Base-by-base conservation (phyloP, 2,329 filamentous ascomycete genomes). In the Fusarium gaditjirri region DNA sequence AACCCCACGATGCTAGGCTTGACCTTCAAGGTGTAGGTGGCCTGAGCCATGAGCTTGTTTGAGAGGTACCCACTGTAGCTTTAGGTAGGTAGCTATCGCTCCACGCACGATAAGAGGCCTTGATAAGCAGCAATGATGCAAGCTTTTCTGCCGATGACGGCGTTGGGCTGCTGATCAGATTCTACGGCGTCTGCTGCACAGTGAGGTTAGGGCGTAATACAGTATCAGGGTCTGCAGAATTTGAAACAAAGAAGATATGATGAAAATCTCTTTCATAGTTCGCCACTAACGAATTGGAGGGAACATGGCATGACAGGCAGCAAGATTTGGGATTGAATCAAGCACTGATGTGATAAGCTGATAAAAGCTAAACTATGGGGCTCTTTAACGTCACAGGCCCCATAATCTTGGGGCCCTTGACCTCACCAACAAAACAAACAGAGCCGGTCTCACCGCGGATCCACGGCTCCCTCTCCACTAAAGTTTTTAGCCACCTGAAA, bases 181-280 rank as follows among this genome's bases (percentile, higher is more conserved):
- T 50, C 27, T 58, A 46, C 31, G 7, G 54, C n/a, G 33, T n/a
- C 17, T 31, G 49, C 49, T 52, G 31, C 33, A 36, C 33, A 31
- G 35, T 59, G 54, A 42, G 44, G 16, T 62, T 29, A 29, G 6
- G 27, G 8, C 27, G 25, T 5, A 25, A 25, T 39, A 9, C 33
- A 31, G 17, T 33, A 39, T 50, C 61, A 61, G 35, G 46, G 62
- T 29, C 27, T 29, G 27, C 57, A 61, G 6, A 29, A 62, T 33
- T 33, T 7, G 29, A 25, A 41, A 35, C 38, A 29, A 29, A 42
- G 14, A 27, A 44, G 27, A 47, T 2, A 46, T n/a, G 39, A 25
- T 29, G 46, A 67, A 67, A 67, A 67, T 53, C 42, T 62, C 60
- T 68, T 68, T 54, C 65, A 68, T 63, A 57, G 57, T 68, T 68